Base-by-base conservation (phyloP, 2,329 filamentous ascomycete species). In the Scedosporium boydii region DNA sequence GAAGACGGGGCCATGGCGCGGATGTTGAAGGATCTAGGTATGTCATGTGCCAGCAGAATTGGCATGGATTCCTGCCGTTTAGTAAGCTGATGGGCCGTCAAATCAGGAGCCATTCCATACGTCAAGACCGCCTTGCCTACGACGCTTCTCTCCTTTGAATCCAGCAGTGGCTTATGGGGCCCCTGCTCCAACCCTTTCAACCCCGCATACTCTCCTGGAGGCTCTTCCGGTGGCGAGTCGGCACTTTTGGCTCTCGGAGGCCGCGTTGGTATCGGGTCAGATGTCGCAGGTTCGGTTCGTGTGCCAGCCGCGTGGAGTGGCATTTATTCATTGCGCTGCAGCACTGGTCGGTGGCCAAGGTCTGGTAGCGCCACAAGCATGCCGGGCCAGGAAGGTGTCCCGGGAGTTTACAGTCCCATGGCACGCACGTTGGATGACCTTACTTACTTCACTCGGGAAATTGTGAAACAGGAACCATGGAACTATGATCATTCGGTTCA, bases 381-480 rank as follows among this genome's bases (percentile, higher is more conserved):
- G 91, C 86, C 90, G 0, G 93, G 93, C 0, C 92, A 97, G 72
- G 93, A 97, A 71, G 93, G 92, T 0, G 86, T 97, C 38, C 87
- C 91, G 1, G 90, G 88, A 65, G 91, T 96, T 21, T 96, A 93
- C 75, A 93, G 90, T 63, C 93, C 93, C 4, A 97, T 98, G 93
- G 85, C 93, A 2, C 83, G 92, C 60, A 96, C 92, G 0, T 75
- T 96, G 63, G 83, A 87, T 65, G 93, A 97, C 70, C 77, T 97
- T 64, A 83, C 82, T 0, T 96, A 96, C 76, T 97, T 97, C 73
- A 90, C 90, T 3, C 85, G 86, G 60, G 83, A 85, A 6, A 78
- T 97, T 62, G 83, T 97, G 62, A 77, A 84, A 60, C 93, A 95
- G 86, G 79, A 90, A 74, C 91, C 92, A 0, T 97, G 93, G 93